phyloP scores from a whole-genome alignment of 768 basidiomycete species.

The Boletus coccyginus region DNA sequence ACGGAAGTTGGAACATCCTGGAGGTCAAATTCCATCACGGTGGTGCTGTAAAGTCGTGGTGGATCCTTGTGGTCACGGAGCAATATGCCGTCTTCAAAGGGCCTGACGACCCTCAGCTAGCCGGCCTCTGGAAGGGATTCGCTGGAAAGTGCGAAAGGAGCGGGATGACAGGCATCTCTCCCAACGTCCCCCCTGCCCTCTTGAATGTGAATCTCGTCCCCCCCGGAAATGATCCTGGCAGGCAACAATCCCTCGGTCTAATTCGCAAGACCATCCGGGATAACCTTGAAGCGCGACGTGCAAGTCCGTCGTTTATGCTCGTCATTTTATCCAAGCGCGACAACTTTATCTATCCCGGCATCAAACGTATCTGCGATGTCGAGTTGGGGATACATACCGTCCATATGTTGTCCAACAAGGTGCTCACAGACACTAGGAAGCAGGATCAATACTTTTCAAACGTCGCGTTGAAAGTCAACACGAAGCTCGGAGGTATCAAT shows the following conservation, averaged over 20 bases:
- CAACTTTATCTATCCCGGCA: constrained; percentile 75
- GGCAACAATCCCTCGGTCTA: constrained; percentile 34
- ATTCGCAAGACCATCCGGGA: constrained; percentile 44
- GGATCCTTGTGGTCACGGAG: constrained; percentile 64
- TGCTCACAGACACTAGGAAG: constrained; percentile 47
- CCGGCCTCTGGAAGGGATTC: constrained; percentile 50
- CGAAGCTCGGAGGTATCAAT: constrained; percentile 80
- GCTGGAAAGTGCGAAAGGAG: constrained; percentile 50
- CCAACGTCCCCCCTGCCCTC: constrained; percentile 37
- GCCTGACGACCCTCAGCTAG: constrained; percentile 32
- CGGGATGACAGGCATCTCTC: constrained; percentile 63
- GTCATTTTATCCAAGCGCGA: constrained; percentile 68
- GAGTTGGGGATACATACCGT: constrained; percentile 72
- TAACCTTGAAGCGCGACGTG: constrained; percentile 16
- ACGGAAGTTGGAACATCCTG: constrained; percentile 77
- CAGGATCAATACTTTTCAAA: constrained; percentile 85
- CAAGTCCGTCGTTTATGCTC: constrained; percentile 62
- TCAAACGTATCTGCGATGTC: constrained; percentile 76
- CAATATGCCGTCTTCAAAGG: constrained; percentile 37
- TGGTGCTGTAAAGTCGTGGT: constrained; percentile 55
- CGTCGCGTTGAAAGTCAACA: constrained; percentile 77
- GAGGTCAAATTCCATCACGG: constrained; percentile 65
- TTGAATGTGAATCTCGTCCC: constrained; percentile 19
- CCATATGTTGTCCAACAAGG: constrained; percentile 68
- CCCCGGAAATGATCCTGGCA: constrained; percentile 31